phyloP scores from a whole-genome alignment of 2,329 filamentous ascomycete genomes.

The Dothiorella sarmentorum region DNA sequence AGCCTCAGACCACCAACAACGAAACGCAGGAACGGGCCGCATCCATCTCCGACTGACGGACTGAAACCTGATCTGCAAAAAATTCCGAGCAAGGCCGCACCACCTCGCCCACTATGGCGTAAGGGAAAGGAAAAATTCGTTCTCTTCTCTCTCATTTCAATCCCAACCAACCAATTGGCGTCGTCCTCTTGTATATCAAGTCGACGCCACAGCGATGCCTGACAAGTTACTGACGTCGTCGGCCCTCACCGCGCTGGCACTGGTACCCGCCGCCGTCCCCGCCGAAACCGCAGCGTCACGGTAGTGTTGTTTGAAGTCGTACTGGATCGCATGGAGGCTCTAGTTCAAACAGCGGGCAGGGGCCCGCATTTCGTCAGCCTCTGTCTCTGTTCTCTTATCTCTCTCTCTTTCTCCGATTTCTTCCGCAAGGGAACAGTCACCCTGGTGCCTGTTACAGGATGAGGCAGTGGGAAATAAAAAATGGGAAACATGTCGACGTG shows the following conservation, averaged over 20 bases:
- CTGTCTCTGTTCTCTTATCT: too few relatives aligned
- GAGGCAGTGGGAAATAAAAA: too few relatives aligned
- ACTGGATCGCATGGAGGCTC: slow-evolving; percentile 28
- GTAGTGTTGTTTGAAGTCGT: slow-evolving; percentile 37
- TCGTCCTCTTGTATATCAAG: neutral
- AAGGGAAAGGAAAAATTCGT: too few relatives aligned
- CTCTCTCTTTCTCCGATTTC: neutral
- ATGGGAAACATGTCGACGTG: too few relatives aligned
- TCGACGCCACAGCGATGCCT: neutral
- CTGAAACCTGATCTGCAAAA: slow-evolving; percentile 1
- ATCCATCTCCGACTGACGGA: neutral
- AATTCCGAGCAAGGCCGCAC: neutral
- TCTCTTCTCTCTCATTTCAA: too few relatives aligned
- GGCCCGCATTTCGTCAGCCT: neutral
- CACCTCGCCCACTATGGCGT: too few relatives aligned
- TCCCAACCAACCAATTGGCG: neutral
- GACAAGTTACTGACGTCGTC: neutral
- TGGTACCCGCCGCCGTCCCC: neutral
- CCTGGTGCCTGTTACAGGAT: too few relatives aligned
- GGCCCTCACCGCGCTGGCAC: neutral
- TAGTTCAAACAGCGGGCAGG: slow-evolving; percentile 19
- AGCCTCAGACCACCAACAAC: slow-evolving; percentile 7
- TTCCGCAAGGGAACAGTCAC: neutral
- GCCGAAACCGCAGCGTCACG: neutral
- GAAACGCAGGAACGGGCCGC: neutral